Evolutionary conservation across 2,329 filamentous ascomycete genomes (phyloP), one percentile per base, ranked within the genome.

Genomic region (Fusarium ambrosium): DNA sequence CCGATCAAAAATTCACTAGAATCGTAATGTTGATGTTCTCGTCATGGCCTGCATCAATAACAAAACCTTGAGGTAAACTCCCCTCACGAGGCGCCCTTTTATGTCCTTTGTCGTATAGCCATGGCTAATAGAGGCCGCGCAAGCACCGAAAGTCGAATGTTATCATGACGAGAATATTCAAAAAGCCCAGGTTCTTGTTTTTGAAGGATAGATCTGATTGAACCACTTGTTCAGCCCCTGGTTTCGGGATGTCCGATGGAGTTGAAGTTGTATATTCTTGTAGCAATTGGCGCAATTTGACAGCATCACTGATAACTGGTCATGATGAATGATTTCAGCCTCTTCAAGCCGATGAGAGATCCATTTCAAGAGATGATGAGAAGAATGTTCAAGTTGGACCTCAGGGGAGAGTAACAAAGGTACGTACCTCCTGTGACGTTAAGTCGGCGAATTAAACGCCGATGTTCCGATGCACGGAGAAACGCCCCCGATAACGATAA

Each of bases 401-500:
- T 32, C 16, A 63, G 20, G 36, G 24, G 27, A 39, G n/a, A 14
- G 13, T 39, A 22, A 18, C 34, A 37, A 43, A 51, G 13, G 56
- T 61, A 70, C 10, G 43, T 56, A 48, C 27, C 27, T 20, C 5
- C 34, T 6, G 32, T 51, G 32, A 43, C 13, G 34, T 53, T 27
- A 8, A 14, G 32, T 75, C 73, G 73, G 73, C 66, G 39, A 51
- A 16, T 29, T 48, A 62, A 75, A 6, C 58, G 66, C 73, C 73
- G 72, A 75, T 55, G 8, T 16, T 68, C 73, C 73, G 73, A 75
- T 9, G 55, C 7, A 65, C 62, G 66, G 34, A 20, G 63, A 48
- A 48, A 24, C 20, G 55, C 55, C 32, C 6, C 18, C 43, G 72
- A 75, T 73, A 75, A 73, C 72, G 73, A 66, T 66, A 66, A 60